Percentiles rank a stretch among this genome's conserved stretches.
phyloP scores from a whole-genome alignment of 345 rosid genomes.

The Isatis tinctoria region DNA sequence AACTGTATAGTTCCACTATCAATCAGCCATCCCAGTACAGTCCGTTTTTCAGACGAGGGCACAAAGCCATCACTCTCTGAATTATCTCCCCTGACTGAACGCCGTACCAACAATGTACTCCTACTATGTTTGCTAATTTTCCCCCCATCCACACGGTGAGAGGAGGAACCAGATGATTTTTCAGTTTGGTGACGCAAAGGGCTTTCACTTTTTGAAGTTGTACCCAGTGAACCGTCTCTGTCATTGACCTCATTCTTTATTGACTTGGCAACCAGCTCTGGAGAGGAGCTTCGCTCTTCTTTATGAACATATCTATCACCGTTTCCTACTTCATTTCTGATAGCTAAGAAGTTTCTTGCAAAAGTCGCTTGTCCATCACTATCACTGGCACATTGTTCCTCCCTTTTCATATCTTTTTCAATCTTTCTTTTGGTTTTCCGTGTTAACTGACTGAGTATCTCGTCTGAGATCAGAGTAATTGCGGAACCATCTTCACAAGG shows the following conservation, averaged over 20 bases:
- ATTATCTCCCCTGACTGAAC: constrained; percentile 40
- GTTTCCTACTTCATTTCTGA: constrained; percentile 40
- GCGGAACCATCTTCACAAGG: constrained; percentile 40
- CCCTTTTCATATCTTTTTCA: constrained; percentile 52
- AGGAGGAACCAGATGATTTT: constrained; percentile 36
- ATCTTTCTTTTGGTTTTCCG: constrained; percentile 70
- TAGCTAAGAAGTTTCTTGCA: constrained; percentile 30
- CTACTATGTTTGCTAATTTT: constrained; percentile 65
- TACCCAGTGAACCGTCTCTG: constrained; percentile 30
- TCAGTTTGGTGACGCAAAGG: constrained; percentile 27
- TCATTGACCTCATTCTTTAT: constrained; percentile 41
- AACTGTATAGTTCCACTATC: constrained; percentile 54
- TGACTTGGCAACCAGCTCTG: constrained; percentile 46
- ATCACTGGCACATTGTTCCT: constrained; percentile 39
- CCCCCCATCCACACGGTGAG: constrained; percentile 50
- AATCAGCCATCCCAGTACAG: constrained; percentile 76
- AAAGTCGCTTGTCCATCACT: constrained; percentile 36
- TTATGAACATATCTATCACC: constrained; percentile 53
- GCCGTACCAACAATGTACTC: constrained; percentile 62
- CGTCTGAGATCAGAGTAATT: constrained; percentile 62
- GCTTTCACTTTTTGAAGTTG: constrained; percentile 36
- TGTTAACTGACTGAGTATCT: constrained; percentile 58
- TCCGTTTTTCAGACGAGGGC: constrained; percentile 59
- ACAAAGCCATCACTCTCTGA: constrained; percentile 55
- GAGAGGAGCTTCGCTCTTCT: constrained; percentile 61